A percentile compares a stretch with the other conserved stretches of the same genome.
Evolutionary conservation across 495 filamentous ascomycete genomes (phyloP).

Genomic region (Penicillium alfredii): DNA sequence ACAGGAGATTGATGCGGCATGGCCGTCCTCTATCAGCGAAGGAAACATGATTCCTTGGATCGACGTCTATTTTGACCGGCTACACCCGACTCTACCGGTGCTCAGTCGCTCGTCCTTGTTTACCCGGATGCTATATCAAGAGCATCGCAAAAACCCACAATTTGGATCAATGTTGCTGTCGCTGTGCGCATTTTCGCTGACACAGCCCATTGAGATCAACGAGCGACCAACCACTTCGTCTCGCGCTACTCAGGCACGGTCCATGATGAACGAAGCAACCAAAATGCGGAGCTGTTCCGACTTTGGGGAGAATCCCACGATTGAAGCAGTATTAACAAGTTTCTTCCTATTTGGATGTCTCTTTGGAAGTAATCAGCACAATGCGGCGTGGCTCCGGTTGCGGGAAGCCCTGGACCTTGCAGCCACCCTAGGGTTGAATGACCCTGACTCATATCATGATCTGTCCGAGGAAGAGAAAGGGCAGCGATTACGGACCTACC

Average conservation of each 20-base stretch:
- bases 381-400: slow-evolving; percentile 54
- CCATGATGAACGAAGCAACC: slow-evolving; percentile 69
- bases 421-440: slow-evolving; percentile 52
- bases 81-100: slow-evolving; percentile 78
- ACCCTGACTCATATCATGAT: slow-evolving; percentile 45
- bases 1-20: slow-evolving; percentile 18
- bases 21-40: slow-evolving; percentile 36
- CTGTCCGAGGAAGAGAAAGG: slow-evolving; percentile 41
- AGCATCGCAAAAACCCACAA: slow-evolving; percentile 64
- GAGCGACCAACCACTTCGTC: slow-evolving; percentile 37
- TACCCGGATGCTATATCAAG: slow-evolving; percentile 54
- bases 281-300: slow-evolving; percentile 70
- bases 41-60: slow-evolving; percentile 52
- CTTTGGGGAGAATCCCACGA: slow-evolving; percentile 65
- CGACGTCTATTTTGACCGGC: slow-evolving; percentile 76
- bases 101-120: slow-evolving; percentile 58
- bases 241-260: slow-evolving; percentile 47
- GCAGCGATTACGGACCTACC: slow-evolving; percentile 41
- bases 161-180: slow-evolving; percentile 62
- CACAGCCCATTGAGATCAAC: slow-evolving; percentile 64
- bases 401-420: slow-evolving; percentile 55
- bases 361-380: slow-evolving; percentile 58
- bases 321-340: slow-evolving; percentile 66
- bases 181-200: slow-evolving; percentile 77
- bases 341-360: slow-evolving; percentile 76